phyloP scores from a whole-genome alignment of 768 basidiomycete species.

The Tubosaeta sp. region DNA sequence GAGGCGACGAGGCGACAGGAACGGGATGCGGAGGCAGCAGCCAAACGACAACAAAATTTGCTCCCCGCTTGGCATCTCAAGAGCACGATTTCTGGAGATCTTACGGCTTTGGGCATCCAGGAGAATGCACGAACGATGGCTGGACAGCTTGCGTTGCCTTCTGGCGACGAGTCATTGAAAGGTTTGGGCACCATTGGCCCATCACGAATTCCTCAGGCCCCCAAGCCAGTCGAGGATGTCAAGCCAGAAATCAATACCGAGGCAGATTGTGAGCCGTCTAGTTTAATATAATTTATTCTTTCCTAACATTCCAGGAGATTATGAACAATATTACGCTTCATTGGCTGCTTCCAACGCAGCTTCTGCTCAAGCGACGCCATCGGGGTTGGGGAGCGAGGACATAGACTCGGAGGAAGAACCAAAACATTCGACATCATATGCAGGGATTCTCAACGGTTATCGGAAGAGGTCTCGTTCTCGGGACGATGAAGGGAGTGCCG shows the following conservation, averaged over 20 bases:
- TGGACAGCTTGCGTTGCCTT: conserved; percentile 32
- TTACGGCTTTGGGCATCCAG: conserved; percentile 81
- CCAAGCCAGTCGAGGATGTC: conserved; percentile 29
- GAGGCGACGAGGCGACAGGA: conserved; percentile 69
- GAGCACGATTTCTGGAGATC: conserved; percentile 90
- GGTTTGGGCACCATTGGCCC: conserved; percentile 58
- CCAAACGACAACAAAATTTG: conserved; percentile 85
- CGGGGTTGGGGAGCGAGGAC: conserved; percentile 50
- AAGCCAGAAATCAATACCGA: conserved; percentile 54
- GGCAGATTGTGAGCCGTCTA: conserved; percentile 53
- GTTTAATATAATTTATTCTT: background rate
- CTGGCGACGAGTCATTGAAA: conserved; percentile 70
- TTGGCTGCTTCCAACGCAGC: conserved; percentile 60
- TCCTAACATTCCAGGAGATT: conserved; percentile 43
- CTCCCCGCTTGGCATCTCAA: conserved; percentile 94
- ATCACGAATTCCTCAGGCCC: conserved; percentile 26
- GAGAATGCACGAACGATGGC: conserved; percentile 56
- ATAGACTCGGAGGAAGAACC: conserved; percentile 68
- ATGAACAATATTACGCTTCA: conserved; percentile 79
- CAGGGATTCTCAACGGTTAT: conserved; percentile 68
- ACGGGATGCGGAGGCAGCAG: conserved; percentile 75
- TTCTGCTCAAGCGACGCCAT: conserved; percentile 60
- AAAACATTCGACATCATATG: conserved; percentile 62
- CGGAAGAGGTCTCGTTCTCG: conserved; percentile 68
- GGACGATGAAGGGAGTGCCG: conserved; percentile 47